Conservation (phyloP, 2,329 filamentous ascomycete genomes). For the Alternaria consortialis region DNA sequence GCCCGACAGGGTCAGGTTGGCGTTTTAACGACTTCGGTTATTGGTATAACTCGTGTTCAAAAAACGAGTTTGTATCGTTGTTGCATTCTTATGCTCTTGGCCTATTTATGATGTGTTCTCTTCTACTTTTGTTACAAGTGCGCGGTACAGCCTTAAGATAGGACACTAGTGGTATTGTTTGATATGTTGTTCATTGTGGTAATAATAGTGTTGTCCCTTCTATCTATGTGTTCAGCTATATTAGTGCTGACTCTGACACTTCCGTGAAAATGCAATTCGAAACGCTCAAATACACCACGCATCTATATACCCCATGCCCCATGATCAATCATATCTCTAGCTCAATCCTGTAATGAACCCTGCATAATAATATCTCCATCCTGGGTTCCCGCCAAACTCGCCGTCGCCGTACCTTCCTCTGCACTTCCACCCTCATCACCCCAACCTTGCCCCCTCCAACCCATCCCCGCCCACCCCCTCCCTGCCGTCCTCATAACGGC, state of each 20-base stretch:
- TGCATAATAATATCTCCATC: constrained; percentile 11
- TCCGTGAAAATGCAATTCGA: not conserved
- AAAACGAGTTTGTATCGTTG: not conserved
- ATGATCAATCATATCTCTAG: not conserved
- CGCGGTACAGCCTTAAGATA: too few species aligned
- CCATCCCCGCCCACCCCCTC: constrained; percentile 51
- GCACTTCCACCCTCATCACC: constrained; percentile 9
- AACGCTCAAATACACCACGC: not conserved
- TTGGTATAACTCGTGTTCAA: not conserved
- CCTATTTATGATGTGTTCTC: not conserved
- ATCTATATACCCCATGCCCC: not conserved
- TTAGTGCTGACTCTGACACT: not conserved
- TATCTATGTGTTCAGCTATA: not conserved
- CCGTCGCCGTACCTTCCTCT: constrained; percentile 1
- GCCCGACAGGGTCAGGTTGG: constrained; percentile 20
- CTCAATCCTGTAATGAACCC: not conserved
- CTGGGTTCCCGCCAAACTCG: constrained; percentile 21
- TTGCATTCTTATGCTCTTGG: not conserved
- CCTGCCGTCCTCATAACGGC: constrained; percentile 71
- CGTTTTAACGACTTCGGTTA: not conserved
- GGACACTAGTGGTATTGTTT: not conserved
- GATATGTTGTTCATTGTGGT: not conserved
- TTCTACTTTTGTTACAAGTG: too few species aligned
- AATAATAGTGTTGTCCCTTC: not conserved
- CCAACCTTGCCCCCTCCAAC: constrained; percentile 21